These are phyloP conservation scores for Quercus aquifolioides DNA, from an alignment of 306 rosid genomes.

Conservation along the genomic window DNA sequence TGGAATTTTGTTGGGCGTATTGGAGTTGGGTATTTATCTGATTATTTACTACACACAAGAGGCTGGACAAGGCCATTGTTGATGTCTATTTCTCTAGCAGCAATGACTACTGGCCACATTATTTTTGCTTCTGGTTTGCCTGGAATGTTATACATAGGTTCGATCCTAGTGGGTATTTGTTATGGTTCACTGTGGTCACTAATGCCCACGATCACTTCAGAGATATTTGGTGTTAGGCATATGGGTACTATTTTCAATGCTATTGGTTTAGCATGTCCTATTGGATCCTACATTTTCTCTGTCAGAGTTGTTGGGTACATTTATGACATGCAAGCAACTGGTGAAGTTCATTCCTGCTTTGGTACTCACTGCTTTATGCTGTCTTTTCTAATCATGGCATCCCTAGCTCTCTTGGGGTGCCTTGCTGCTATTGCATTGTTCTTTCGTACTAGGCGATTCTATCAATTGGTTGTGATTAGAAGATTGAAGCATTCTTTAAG, in stretches of 20 bases:
- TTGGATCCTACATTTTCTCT: conserved; percentile 88
- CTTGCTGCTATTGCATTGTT: conserved; percentile 57
- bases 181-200: conserved; percentile 93
- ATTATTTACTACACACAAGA: conserved; percentile 57
- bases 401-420: conserved; percentile 52
- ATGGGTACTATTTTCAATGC: conserved; percentile 93
- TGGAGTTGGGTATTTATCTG: conserved; percentile 82
- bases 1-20: conserved; percentile 95
- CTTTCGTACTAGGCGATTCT: conserved; percentile 68
- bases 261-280: conserved; percentile 74
- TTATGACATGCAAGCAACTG: conserved; percentile 47
- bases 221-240: conserved; percentile 83
- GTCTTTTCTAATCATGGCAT: conserved; percentile 73
- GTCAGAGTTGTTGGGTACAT: conserved; percentile 38
- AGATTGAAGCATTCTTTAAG: conserved; percentile 28
- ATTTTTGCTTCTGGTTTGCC: conserved; percentile 61
- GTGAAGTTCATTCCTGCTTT: conserved; percentile 40
- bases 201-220: conserved; percentile 87
- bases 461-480: conserved; percentile 29
- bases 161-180: conserved; percentile 74
- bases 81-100: conserved; percentile 50
- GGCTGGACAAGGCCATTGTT: conserved; percentile 79
- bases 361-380: conserved; percentile 74
- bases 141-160: conserved; percentile 74
- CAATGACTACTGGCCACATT: conserved; percentile 66